phyloP scores from a whole-genome alignment of 2,329 filamentous ascomycete species.

The Alternaria arborescens region DNA sequence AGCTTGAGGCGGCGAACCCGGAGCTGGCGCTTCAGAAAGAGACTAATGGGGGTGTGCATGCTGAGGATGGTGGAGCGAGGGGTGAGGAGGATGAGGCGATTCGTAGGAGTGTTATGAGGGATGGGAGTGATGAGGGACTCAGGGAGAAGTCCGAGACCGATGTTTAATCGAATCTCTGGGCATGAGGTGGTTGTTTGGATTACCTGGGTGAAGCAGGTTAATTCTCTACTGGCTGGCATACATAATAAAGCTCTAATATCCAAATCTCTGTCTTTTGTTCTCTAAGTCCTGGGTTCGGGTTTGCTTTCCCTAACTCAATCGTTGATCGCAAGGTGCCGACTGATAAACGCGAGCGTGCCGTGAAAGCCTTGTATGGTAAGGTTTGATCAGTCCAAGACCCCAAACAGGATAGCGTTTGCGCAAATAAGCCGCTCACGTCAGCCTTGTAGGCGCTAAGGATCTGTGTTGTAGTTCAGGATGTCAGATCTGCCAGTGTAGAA shows the following conservation, averaged over 20 bases:
- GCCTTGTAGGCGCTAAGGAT: too few species aligned
- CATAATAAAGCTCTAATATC: too few species aligned
- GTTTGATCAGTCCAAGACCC: too few species aligned
- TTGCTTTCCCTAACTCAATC: too few species aligned
- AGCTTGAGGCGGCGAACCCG: constrained; percentile 34
- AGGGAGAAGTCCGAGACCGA: constrained; percentile 15
- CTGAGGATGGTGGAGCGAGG: constrained; percentile 1
- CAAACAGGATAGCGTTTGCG: too few species aligned
- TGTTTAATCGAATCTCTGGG: neutral
- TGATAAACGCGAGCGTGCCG: too few species aligned
- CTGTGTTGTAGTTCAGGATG: too few species aligned
- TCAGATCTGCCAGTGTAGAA: too few species aligned
- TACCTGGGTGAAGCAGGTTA: constrained; percentile 8
- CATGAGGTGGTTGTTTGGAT: neutral
- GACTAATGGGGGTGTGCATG: neutral
- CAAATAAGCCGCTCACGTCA: too few species aligned
- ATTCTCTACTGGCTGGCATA: neutral
- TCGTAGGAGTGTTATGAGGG: constrained; percentile 1
- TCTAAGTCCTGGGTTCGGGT: too few species aligned
- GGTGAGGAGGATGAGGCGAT: constrained; percentile 11
- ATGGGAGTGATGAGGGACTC: constrained; percentile 14
- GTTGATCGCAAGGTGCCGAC: too few species aligned
- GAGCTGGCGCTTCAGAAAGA: constrained; percentile 26
- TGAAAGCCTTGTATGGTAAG: too few species aligned
- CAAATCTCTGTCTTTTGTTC: rapidly evolving